Conservation (phyloP, 129 eudicot genomes). For the Saposhnikovia divaricata region DNA sequence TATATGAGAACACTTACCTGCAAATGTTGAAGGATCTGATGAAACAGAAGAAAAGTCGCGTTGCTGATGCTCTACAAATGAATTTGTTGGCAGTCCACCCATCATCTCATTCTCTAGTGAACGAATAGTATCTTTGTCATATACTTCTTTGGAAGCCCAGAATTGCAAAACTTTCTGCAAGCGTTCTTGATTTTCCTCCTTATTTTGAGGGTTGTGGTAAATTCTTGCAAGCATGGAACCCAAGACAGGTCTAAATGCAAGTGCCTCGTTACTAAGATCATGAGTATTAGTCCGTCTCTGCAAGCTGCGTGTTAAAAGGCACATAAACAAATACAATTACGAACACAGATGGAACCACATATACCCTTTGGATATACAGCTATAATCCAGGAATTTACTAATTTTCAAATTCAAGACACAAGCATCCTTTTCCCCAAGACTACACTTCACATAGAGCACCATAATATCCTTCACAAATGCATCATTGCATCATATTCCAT, state of each 20-base stretch:
- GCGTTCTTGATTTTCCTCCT: constrained; percentile 92
- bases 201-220: constrained; percentile 80
- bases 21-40: constrained; percentile 34
- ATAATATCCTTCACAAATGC: background rate
- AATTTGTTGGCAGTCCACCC: constrained; percentile 40
- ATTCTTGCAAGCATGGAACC: constrained; percentile 94
- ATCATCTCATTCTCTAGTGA: constrained; percentile 85
- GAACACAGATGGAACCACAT: background rate
- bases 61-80: constrained; percentile 38
- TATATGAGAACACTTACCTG: constrained; percentile 26
- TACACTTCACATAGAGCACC: background rate
- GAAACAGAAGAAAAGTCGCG: constrained; percentile 41
- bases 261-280: constrained; percentile 93
- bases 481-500: background rate
- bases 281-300: constrained; percentile 79
- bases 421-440: background rate
- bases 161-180: constrained; percentile 91
- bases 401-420: background rate
- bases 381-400: background rate
- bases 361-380: background rate
- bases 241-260: constrained; percentile 89
- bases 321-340: background rate
- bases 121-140: constrained; percentile 77
- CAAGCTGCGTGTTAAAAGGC: constrained; percentile 55
- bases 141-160: constrained; percentile 98